phyloP scores from a whole-genome alignment of 208 protist species.

The Lotmaria passim region DNA sequence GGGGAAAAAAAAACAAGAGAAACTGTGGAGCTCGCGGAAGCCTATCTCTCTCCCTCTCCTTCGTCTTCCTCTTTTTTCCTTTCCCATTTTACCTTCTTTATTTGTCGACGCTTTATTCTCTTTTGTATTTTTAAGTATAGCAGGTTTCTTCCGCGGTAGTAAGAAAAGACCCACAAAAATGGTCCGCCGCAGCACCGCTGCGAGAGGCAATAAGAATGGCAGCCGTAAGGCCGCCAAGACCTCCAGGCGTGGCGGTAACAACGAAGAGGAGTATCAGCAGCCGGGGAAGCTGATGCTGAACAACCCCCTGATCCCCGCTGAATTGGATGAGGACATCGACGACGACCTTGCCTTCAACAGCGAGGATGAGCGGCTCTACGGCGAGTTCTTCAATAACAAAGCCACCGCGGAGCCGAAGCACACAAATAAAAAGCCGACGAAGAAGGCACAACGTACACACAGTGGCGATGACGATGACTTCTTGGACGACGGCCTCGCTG shows the following conservation, averaged over 20 bases:
- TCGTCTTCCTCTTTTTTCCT: neutral
- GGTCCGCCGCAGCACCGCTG: conserved; percentile 22
- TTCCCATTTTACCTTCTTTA: neutral
- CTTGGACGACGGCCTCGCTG: conserved; percentile 46
- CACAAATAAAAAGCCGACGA: conserved; percentile 42
- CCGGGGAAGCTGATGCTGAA: conserved; percentile 72
- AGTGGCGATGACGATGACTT: conserved; percentile 62
- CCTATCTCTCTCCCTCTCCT: neutral
- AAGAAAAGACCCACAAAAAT: neutral
- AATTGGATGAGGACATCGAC: conserved; percentile 91
- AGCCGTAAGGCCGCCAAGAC: conserved; percentile 13
- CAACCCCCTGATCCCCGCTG: conserved; percentile 84
- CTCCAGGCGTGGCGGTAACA: conserved; percentile 19
- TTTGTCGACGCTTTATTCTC: neutral
- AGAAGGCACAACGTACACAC: conserved; percentile 1
- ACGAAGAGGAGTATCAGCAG: conserved; percentile 51
- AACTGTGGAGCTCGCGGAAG: too few species aligned
- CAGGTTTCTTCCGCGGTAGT: neutral
- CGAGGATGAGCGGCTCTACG: conserved; percentile 89
- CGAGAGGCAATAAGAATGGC: conserved; percentile 13
- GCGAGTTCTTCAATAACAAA: conserved; percentile 72
- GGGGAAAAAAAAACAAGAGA: too few species aligned
- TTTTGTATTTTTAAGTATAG: neutral
- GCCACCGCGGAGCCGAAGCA: conserved; percentile 1
- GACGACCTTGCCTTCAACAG: conserved; percentile 92